Conservation (phyloP, 1,139 yeast genomes). For the Kodamaea derodonti region DNA sequence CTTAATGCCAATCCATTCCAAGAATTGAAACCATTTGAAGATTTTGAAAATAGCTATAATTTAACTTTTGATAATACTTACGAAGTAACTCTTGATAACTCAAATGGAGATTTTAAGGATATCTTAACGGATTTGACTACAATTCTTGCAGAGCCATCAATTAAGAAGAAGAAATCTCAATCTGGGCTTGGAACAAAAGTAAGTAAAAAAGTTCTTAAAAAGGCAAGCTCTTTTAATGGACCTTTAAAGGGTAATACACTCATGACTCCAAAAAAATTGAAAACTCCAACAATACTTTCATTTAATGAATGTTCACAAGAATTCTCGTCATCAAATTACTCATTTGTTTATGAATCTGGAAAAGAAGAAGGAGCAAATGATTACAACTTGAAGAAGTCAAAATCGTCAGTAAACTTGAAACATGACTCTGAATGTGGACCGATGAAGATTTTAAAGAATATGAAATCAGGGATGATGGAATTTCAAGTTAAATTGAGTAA, state of each 20-base stretch:
- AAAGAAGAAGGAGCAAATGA: slow-evolving; percentile 9
- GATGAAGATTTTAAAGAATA: slow-evolving; percentile 20
- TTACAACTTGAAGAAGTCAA: slow-evolving; percentile 13
- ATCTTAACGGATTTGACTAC: slow-evolving; percentile 8
- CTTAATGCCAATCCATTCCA: slow-evolving; percentile 22
- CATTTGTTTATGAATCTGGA: slow-evolving; percentile 19
- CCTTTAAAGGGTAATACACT: background rate
- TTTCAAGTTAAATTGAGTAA: slow-evolving; percentile 28
- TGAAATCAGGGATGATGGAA: slow-evolving; percentile 37
- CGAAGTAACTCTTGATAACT: slow-evolving; percentile 2
- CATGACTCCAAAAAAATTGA: slow-evolving; percentile 7
- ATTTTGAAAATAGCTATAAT: slow-evolving; percentile 4
- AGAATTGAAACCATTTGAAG: slow-evolving; percentile 9
- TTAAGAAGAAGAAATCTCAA: slow-evolving; percentile 6
- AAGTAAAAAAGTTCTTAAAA: slow-evolving; percentile 13
- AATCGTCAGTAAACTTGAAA: slow-evolving; percentile 13
- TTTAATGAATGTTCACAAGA: slow-evolving; percentile 25
- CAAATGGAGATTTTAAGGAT: slow-evolving; percentile 9
- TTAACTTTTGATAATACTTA: background rate
- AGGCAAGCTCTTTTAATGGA: slow-evolving; percentile 13
- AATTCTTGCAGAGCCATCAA: slow-evolving; percentile 5
- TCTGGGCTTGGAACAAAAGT: slow-evolving; percentile 8
- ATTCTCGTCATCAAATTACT: slow-evolving; percentile 17
- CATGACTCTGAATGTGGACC: slow-evolving; percentile 8
- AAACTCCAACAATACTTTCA: slow-evolving; percentile 16